phyloP scores from a whole-genome alignment of 306 rosid species.

The Trifolium subterraneum region DNA sequence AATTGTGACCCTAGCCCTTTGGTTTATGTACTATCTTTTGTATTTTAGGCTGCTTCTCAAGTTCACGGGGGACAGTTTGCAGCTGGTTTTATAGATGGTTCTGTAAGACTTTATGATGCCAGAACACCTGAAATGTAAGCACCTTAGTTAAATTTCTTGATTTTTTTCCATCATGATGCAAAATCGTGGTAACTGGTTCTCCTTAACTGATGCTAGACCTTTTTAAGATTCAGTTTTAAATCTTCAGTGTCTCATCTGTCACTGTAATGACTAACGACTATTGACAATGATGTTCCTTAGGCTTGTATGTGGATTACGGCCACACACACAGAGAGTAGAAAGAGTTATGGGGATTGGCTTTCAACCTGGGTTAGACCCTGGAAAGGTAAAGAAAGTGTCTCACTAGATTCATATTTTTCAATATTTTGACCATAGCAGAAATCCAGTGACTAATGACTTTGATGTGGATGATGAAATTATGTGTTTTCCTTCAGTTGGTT shows the following conservation, averaged over 20 bases:
- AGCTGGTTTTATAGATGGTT: constrained; percentile 94
- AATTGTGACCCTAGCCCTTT: background rate
- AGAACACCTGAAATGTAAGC: constrained; percentile 91
- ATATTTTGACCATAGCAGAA: background rate
- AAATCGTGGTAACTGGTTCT: background rate
- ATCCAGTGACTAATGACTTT: constrained; percentile 7
- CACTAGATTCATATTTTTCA: constrained; percentile 4
- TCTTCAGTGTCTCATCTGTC: constrained; percentile 10
- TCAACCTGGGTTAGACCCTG: constrained; percentile 94
- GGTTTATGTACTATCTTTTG: constrained; percentile 21
- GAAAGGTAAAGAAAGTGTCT: constrained; percentile 68
- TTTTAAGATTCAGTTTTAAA: background rate
- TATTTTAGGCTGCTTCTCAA: constrained; percentile 88
- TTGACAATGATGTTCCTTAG: constrained; percentile 49
- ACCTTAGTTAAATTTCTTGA: background rate
- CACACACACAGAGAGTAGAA: constrained; percentile 72
- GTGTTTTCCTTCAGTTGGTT: constrained; percentile 67
- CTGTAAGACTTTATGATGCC: constrained; percentile 85
- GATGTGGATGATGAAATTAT: constrained; percentile 12
- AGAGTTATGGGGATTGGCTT: constrained; percentile 94
- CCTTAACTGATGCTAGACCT: constrained; percentile 9
- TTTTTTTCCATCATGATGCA: background rate
- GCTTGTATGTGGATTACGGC: constrained; percentile 76
- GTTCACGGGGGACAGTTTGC: constrained; percentile 92
- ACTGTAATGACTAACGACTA: constrained; percentile 25